Evolutionary conservation across 2,329 filamentous ascomycete genomes (phyloP).

Genomic region (Chaetomium sp.): DNA sequence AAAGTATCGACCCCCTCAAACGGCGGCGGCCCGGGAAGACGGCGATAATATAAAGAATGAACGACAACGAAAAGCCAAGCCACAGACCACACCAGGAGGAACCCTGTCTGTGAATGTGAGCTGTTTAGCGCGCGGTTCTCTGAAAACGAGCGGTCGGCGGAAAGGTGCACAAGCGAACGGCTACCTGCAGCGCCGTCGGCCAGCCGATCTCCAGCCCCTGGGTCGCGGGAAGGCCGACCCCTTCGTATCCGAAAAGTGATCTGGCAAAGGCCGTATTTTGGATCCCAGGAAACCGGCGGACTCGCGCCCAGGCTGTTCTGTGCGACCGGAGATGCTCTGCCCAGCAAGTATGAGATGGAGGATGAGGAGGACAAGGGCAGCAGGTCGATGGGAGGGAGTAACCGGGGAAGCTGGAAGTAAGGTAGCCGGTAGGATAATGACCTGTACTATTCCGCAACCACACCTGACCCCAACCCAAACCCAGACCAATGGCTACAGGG

Average conservation of each 20-base stretch:
- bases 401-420: conserved; percentile 26
- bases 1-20: conserved; percentile 1
- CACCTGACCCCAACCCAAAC: not conserved
- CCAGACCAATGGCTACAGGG: not conserved
- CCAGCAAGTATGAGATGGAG: conserved; percentile 4
- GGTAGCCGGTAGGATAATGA: not conserved
- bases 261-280: conserved; percentile 13
- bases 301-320: conserved; percentile 10
- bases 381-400: conserved; percentile 7
- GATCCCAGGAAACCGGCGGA: conserved; percentile 10
- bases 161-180: conserved; percentile 33
- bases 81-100: not conserved
- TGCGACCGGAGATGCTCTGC: conserved; percentile 8
- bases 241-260: conserved; percentile 8
- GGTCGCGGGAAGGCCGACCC: conserved; percentile 10
- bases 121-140: conserved; percentile 14
- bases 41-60: conserved; percentile 7
- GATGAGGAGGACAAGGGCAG: not conserved
- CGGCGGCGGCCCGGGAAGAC: not conserved
- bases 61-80: not conserved
- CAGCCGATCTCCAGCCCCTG: conserved; percentile 17
- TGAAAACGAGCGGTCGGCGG: conserved; percentile 26
- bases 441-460: not conserved
- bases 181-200: conserved; percentile 29
- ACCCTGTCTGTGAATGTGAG: not conserved